A percentile compares a stretch with the other conserved stretches of the same genome.
phyloP scores from a whole-genome alignment of 805 yeast species.

The Groenewaldozyma tartarivorans region DNA sequence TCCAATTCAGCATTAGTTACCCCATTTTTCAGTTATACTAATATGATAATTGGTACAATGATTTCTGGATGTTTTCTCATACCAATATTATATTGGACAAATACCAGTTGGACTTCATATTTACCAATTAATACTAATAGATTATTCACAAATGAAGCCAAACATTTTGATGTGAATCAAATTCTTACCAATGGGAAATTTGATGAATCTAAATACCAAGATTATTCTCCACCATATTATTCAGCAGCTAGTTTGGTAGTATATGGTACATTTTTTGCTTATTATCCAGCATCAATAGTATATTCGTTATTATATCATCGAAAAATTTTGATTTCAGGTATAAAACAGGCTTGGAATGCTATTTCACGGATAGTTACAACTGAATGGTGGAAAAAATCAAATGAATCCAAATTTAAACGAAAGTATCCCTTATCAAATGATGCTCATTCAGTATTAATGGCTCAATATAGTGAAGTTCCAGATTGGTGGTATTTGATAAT shows the following conservation, averaged over 20 bases:
- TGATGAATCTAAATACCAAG: constrained; percentile 7
- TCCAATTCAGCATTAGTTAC: constrained; percentile 37
- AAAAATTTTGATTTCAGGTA: constrained; percentile 14
- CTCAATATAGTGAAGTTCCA: constrained; percentile 43
- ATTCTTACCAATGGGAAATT: constrained; percentile 26
- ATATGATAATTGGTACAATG: constrained; percentile 34
- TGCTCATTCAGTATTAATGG: constrained; percentile 32
- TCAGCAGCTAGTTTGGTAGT: constrained; percentile 18
- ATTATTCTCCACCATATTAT: constrained; percentile 11
- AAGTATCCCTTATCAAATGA: constrained; percentile 8
- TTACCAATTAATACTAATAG: constrained; percentile 51
- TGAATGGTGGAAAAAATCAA: constrained; percentile 6
- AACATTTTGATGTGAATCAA: constrained; percentile 36
- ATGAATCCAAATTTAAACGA: constrained; percentile 2
- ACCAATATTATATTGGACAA: constrained; percentile 39
- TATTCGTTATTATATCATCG: constrained; percentile 25
- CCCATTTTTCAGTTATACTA: constrained; percentile 34
- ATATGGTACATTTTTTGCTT: constrained; percentile 48
- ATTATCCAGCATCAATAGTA: constrained; percentile 46
- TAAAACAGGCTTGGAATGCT: constrained; percentile 5
- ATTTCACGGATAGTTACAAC: constrained; percentile 5
- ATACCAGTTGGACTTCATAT: constrained; percentile 51
- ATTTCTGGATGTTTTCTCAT: constrained; percentile 38
- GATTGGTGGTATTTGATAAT: constrained; percentile 40
- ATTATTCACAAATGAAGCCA: constrained; percentile 44